phyloP scores from a whole-genome alignment of 352 stramenopile genomes.

The Elongisporangium prolatum region DNA sequence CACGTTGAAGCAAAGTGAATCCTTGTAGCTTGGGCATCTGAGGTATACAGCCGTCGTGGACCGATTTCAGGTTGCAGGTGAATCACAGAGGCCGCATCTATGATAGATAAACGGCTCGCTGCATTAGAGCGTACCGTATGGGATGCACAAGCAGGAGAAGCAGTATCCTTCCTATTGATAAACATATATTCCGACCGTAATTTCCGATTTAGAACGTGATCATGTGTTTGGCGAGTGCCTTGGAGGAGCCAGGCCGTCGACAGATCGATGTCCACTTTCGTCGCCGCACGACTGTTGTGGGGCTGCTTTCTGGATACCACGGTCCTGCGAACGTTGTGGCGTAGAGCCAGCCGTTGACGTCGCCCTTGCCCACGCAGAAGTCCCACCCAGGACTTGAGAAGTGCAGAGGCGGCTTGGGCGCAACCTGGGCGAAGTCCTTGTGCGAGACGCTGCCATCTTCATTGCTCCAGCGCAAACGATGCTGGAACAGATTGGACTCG shows the following conservation, averaged over 20 bases:
- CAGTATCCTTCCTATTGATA: no score
- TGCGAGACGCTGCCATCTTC: constrained; percentile 19
- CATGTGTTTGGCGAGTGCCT: neutral
- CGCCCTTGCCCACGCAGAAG: constrained; percentile 22
- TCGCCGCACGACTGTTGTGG: constrained; percentile 16
- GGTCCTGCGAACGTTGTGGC: constrained; percentile 22
- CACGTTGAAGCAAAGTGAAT: no score
- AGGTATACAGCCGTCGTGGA: no score
- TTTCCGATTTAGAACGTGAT: no score
- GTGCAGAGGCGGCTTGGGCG: constrained; percentile 11
- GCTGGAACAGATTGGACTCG: constrained; percentile 4
- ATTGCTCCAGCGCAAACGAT: constrained; percentile 17
- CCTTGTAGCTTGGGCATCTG: no score
- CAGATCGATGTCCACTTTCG: constrained; percentile 17
- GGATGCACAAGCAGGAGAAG: no score
- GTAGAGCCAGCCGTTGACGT: constrained; percentile 38
- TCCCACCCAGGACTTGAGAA: constrained; percentile 19
- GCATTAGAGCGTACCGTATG: no score
- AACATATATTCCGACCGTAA: no score
- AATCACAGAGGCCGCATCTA: no score
- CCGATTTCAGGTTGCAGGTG: no score
- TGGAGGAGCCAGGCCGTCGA: neutral
- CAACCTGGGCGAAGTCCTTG: constrained; percentile 16
- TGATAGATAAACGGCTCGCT: no score
- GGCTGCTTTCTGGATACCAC: constrained; percentile 23